These are phyloP conservation scores for Salicornia ramosissima DNA, from an alignment of 148 eudicot genomes.

Conservation along the genomic window DNA sequence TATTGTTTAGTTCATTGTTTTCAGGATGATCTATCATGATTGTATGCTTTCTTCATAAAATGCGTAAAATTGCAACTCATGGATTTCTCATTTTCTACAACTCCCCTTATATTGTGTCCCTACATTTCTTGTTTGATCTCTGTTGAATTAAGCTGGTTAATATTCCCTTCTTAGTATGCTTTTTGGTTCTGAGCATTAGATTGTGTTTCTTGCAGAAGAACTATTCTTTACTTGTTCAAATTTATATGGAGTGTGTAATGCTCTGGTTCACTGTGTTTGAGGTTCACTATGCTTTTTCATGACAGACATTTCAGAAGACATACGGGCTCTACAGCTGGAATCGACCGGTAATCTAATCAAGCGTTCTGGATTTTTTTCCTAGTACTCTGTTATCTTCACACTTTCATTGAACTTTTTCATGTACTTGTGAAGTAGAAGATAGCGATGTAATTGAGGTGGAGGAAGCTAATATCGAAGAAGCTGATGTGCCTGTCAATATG, in stretches of 20 bases:
- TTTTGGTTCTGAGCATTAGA: neutral
- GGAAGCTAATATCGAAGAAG: conserved; percentile 38
- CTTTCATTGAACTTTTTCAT: neutral
- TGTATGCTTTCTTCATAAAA: neutral
- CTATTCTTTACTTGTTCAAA: neutral
- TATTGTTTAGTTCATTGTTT: neutral
- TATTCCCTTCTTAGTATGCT: neutral
- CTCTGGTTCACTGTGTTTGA: neutral
- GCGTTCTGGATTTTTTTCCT: neutral
- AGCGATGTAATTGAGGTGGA: conserved; percentile 29
- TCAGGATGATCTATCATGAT: neutral
- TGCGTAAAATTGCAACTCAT: neutral
- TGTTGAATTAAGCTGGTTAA: neutral
- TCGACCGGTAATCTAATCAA: conserved; percentile 60
- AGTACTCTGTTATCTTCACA: too few species aligned
- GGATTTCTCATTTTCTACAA: neutral
- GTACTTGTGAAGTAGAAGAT: conserved; percentile 41
- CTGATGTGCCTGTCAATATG: conserved; percentile 34
- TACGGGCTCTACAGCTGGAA: conserved; percentile 85
- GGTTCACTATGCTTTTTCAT: neutral
- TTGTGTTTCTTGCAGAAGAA: neutral
- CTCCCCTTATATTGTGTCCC: neutral
- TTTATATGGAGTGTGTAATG: neutral
- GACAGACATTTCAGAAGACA: conserved; percentile 69
- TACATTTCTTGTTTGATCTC: neutral